Percentiles rank a stretch among this genome's conserved stretches.
Evolutionary conservation across 305 asterid genomes (phyloP).

Genomic region (Nicotiana rustica): DNA sequence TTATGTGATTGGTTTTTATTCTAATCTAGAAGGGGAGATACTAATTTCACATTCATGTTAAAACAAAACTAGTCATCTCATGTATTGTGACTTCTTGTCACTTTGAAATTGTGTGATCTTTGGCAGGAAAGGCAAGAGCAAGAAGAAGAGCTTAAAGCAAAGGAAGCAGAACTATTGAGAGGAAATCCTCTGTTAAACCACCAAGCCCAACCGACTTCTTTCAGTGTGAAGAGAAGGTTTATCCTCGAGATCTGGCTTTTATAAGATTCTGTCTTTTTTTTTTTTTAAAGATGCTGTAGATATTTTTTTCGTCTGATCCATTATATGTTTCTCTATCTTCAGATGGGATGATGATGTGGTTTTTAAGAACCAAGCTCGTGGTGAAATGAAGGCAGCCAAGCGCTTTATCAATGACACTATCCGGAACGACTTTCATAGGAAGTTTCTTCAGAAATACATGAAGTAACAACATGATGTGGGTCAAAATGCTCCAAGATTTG

Average conservation of each 20-base stretch:
- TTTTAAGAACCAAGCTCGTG: constrained; percentile 98
- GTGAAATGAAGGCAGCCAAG: constrained; percentile 75
- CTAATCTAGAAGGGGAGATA: not conserved
- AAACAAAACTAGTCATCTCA: not conserved
- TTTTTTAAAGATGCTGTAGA: not conserved
- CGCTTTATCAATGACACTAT: constrained; percentile 96
- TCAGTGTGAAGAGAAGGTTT: constrained; percentile 90
- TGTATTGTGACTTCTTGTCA: not conserved
- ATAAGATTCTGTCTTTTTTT: not conserved
- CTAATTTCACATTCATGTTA: constrained; percentile 3
- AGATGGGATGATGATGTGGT: constrained; percentile 99
- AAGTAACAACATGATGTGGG: not conserved
- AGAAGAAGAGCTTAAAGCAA: constrained; percentile 87
- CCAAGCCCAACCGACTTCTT: constrained; percentile 67
- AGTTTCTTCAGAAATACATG: constrained; percentile 49
- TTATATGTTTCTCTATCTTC: constrained; percentile 30
- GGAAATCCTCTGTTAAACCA: constrained; percentile 79
- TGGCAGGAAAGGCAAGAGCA: constrained; percentile 73
- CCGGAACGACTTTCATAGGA: constrained; percentile 83
- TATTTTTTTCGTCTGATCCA: not conserved
- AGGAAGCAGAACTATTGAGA: constrained; percentile 81
- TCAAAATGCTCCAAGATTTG: not conserved
- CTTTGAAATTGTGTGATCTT: constrained; percentile 28
- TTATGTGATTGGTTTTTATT: not conserved
- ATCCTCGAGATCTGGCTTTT: not conserved